Base-by-base conservation (phyloP, 345 rosid genomes). In the Acer yangbiense region DNA sequence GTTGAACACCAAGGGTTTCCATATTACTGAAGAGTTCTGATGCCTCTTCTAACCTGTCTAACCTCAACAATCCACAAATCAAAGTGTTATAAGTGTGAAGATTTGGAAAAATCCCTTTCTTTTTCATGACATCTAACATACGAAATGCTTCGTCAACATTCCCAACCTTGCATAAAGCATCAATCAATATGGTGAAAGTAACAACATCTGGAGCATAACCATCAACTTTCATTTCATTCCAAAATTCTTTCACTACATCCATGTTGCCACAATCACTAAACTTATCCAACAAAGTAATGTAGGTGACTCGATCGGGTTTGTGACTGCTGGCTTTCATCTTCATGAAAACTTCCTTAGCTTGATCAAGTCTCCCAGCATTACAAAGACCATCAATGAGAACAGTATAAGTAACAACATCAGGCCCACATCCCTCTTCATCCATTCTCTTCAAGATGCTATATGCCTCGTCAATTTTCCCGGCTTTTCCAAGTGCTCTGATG, bases 301-400 rank as follows among this genome's bases (percentile, higher is more conserved):
- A 95, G 69, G 97, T 88, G 18, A 95, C 89, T 76, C 77, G 87
- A 79, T 95, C 97, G 4, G 95, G 99, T 81, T 89, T 91, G 63
- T 92, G 98, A 65, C 83, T 83, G 68, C 92, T 92, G 48, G 87
- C 82, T 77, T 90, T 95, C 99, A 95, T 93, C 88, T 86, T 85
- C 32, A 52, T 77, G 55, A 91, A 91, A 64, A 93, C 78, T 58
- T 87, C 91, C 84, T 89, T 84, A 29, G 93, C 98, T 71, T 86
- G 82, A 29, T 79, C 84, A 52, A 92, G 92, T 81, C 87, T 92
- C 73, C 91, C 84, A 7, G 93, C 90, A 79, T 85, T 89, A 84
- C 96, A 92, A 58, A 95, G 89, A 74, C 96, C 98, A 84, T 93
- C 96, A 50, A 93, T 89, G 60, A 95, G 90, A 84, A 93, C 98